phyloP scores from a whole-genome alignment of 2,329 filamentous ascomycete genomes.

The Talaromyces sp. region DNA sequence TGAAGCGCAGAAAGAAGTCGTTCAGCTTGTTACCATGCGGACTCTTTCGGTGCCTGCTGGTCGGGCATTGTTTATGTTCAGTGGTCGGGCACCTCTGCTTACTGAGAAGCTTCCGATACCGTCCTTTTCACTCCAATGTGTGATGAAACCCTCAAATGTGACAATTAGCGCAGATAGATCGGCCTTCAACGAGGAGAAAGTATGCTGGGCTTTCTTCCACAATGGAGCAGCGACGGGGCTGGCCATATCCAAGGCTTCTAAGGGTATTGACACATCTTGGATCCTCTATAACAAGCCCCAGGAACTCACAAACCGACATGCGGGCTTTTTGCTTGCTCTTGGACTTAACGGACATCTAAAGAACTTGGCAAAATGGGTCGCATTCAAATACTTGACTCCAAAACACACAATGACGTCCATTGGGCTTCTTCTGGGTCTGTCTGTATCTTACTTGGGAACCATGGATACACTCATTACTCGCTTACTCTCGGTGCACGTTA shows the following conservation, averaged over 20 bases:
- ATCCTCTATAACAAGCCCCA: constrained; percentile 95
- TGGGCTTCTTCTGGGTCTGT: constrained; percentile 83
- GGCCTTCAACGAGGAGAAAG: constrained; percentile 88
- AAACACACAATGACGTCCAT: constrained; percentile 99
- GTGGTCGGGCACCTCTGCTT: constrained; percentile 76
- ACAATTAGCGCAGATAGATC: constrained; percentile 88
- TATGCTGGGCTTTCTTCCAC: constrained; percentile 98
- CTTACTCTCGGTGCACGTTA: constrained; percentile 90
- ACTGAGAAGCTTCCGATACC: constrained; percentile 88
- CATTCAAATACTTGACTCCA: constrained; percentile 97
- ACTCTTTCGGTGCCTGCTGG: constrained; percentile 87
- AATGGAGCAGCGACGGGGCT: constrained; percentile 90
- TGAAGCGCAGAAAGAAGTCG: constrained; percentile 86
- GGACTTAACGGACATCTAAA: constrained; percentile 94
- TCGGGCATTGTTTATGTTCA: constrained; percentile 80
- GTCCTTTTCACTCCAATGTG: constrained; percentile 85
- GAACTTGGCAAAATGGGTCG: constrained; percentile 92
- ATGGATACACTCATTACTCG: constrained; percentile 96
- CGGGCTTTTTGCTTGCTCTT: constrained; percentile 83
- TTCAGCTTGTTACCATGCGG: constrained; percentile 76
- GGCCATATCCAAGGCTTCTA: constrained; percentile 81
- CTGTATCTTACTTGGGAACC: constrained; percentile 89
- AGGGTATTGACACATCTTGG: constrained; percentile 97
- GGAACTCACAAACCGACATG: constrained; percentile 92
- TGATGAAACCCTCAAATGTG: constrained; percentile 86